Base-by-base conservation (phyloP, 306 rosid species). In the Dryas alaskensis region DNA sequence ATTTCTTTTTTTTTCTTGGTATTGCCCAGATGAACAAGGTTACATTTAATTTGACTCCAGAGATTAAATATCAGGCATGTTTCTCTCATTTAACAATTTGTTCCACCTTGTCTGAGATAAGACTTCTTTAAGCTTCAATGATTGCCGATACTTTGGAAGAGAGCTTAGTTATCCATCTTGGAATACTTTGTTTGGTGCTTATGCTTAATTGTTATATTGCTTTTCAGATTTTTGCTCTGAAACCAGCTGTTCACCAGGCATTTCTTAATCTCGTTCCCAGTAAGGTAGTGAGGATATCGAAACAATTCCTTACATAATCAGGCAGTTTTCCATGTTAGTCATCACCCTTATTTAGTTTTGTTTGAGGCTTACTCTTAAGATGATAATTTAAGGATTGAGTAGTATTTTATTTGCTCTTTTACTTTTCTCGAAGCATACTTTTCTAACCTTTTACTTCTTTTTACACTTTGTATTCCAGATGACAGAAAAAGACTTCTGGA, bases 211-310 rank as follows among this genome's bases (percentile, higher is more conserved):
- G 65, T 71, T 60, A 40, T 61, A 77, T 53, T 64, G 44, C 75
- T 73, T 58, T 82, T 76, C 90, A 94, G 99, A 94, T 94, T 81
- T 94, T 94, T 81, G 84, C 90, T 73, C 85, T 92, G 74, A 94
- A 94, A 83, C 99, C 97, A 78, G 97, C 99, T 44, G 97, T 94
- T 80, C 99, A 89, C 72, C 89, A 78, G 82, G 97, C 97, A 60
- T 94, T 88, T 85, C 87, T 89, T 82, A 84, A 81, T 55, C 84
- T 85, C 64, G 97, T 94, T 76, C 96, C 97, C 53, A 87, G 67
- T 60, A 94, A 92, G 96, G 99, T 94, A 89, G 45, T 58, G 49
- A 67, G 64, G 65, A 68, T 67, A 84, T 66, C 52, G 76, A 31
- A 62, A 50, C 43, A 47, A 44, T 46, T 80, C 83, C 37, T 67